Percentiles rank a stretch among this genome's conserved stretches.
Conservation (phyloP, 345 rosid species). For the Linum trigynum region DNA sequence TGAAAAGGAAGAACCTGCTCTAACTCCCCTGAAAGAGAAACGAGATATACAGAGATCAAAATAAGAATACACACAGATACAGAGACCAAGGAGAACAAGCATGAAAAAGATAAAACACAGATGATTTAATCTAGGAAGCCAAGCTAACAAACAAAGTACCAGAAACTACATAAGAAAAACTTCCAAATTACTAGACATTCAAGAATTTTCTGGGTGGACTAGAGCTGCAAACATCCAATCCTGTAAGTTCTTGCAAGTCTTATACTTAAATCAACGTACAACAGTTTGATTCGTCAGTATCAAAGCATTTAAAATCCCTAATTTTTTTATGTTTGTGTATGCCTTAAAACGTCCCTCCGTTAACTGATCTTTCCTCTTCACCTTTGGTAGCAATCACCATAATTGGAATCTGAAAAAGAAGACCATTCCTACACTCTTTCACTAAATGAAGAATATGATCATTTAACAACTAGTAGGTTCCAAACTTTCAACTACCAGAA, state of each 20-base stretch:
- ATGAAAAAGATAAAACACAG: no score
- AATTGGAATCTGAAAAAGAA: neutral
- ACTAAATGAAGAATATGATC: no score
- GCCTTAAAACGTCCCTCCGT: no score
- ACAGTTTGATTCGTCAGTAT: neutral
- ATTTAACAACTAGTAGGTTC: neutral
- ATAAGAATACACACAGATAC: neutral
- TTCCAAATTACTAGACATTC: neutral
- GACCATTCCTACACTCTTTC: neutral
- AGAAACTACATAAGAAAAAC: no score
- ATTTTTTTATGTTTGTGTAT: no score
- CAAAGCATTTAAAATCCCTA: no score
- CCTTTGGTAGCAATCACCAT: neutral
- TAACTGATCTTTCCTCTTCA: no score
- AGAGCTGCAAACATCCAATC: neutral
- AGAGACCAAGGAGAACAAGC: neutral
- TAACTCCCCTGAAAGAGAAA: slow-evolving; percentile 56
- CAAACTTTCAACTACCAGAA: neutral
- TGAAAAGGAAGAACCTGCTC: slow-evolving; percentile 56
- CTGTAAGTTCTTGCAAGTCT: neutral
- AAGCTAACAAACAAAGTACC: no score
- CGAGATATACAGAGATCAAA: slow-evolving; percentile 8
- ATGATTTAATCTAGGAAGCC: neutral
- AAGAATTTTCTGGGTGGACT: neutral
- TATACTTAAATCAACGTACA: neutral